Evolutionary conservation across 177 flowering plant species (phyloP).

Genomic region (Vitis hybrid): DNA sequence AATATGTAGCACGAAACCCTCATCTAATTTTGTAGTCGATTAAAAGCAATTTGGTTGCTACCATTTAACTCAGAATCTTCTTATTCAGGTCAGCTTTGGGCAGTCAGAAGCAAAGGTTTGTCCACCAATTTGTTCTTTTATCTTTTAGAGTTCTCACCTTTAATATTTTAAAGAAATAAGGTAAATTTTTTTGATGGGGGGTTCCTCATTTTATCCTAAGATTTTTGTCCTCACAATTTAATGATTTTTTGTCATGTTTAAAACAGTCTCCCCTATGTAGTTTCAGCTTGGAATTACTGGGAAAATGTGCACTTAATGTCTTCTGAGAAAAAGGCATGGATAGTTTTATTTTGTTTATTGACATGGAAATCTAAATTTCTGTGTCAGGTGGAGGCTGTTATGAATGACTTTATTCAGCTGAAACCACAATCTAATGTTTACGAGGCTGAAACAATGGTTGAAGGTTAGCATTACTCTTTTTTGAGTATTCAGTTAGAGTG

Average conservation of each 20-base stretch:
- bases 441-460: conserved; percentile 94
- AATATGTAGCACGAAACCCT: not conserved
- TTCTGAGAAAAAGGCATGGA: not conserved
- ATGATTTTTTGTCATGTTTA: not conserved
- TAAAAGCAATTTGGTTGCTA: not conserved
- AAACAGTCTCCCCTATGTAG: not conserved
- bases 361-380: conserved; percentile 6
- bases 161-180: not conserved
- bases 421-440: conserved; percentile 79
- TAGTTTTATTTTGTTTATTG: not conserved
- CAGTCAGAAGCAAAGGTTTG: conserved; percentile 96
- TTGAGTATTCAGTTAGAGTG: not conserved
- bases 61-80: conserved; percentile 8
- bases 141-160: too few species aligned
- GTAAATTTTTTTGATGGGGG: too few species aligned
- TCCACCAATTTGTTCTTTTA: conserved; percentile 1
- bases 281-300: not conserved
- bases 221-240: too few species aligned
- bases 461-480: conserved; percentile 50
- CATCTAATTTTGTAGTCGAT: not conserved
- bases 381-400: conserved; percentile 86
- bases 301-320: not conserved
- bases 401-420: conserved; percentile 93
- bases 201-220: too few species aligned
- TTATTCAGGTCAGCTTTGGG: conserved; percentile 84